These are phyloP conservation scores for Herpotrichia juniperi DNA, from an alignment of 2,329 filamentous ascomycete species.

Conservation along the genomic window DNA sequence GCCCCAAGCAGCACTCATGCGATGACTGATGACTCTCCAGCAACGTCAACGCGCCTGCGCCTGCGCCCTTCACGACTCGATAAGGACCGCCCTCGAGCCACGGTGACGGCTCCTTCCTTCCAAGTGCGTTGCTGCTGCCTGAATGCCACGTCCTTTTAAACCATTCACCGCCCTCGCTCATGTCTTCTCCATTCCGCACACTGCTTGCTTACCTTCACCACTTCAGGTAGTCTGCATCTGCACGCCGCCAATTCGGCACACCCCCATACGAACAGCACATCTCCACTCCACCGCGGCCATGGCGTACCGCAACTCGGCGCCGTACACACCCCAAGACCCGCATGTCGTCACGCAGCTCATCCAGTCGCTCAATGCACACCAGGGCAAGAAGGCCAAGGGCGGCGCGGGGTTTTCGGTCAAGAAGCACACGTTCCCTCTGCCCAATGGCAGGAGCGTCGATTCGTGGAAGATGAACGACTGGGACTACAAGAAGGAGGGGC, in stretches of 20 bases:
- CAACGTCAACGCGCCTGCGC: neutral
- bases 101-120: neutral
- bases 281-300: constrained; percentile 47
- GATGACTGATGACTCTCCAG: neutral
- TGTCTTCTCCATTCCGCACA: constrained; percentile 11
- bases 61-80: constrained; percentile 5
- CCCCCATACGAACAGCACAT: neutral
- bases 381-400: constrained; percentile 48
- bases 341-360: constrained; percentile 72
- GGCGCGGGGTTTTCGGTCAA: constrained; percentile 73
- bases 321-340: constrained; percentile 72
- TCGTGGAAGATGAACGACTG: constrained; percentile 95
- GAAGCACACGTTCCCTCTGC: constrained; percentile 78
- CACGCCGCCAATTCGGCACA: constrained; percentile 1
- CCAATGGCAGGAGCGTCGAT: constrained; percentile 72
- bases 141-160: constrained; percentile 13
- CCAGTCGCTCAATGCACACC: constrained; percentile 65
- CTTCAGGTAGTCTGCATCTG: constrained; percentile 11
- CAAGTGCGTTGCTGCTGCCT: constrained; percentile 8
- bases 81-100: constrained; percentile 14
- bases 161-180: constrained; percentile 18
- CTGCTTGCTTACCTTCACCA: constrained; percentile 19
- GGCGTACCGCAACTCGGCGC: constrained; percentile 60
- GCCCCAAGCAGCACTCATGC: neutral
- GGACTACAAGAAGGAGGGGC: constrained; percentile 87